Evolutionary conservation across 352 stramenopile species (phyloP).

Genomic region (Globisporangium acanthophoron): DNA sequence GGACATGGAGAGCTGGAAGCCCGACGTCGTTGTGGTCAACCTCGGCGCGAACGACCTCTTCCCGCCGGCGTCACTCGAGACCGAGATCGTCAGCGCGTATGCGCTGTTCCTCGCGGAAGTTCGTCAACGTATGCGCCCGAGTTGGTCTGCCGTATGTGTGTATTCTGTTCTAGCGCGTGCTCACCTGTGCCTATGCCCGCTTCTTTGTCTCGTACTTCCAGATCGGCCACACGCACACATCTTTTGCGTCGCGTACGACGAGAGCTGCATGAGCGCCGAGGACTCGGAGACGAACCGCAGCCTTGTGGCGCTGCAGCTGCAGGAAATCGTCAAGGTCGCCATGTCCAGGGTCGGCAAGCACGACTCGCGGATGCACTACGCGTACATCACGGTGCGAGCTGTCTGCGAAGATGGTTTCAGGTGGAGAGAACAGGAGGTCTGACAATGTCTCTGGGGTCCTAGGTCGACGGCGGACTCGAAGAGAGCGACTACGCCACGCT

Average conservation of each 20-base stretch:
- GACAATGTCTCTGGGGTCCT: not conserved
- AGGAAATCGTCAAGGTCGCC: conserved; percentile 84
- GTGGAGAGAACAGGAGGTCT: not conserved
- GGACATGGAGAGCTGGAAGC: conserved; percentile 72
- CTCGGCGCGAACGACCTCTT: conserved; percentile 77
- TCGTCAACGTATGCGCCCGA: conserved; percentile 52
- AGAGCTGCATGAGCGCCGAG: conserved; percentile 77
- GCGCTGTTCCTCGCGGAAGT: conserved; percentile 70
- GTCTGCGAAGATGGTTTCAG: not conserved
- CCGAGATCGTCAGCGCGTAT: conserved; percentile 78
- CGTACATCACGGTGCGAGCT: conserved; percentile 57
- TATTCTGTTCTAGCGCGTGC: not conserved
- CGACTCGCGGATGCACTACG: conserved; percentile 80
- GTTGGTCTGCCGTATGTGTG: not conserved
- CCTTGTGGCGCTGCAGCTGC: conserved; percentile 70
- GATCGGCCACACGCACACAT: conserved; percentile 79
- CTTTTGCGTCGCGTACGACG: conserved; percentile 83
- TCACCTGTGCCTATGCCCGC: not conserved
- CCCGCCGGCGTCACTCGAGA: conserved; percentile 77
- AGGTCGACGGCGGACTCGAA: conserved; percentile 65
- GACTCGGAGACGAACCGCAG: conserved; percentile 70
- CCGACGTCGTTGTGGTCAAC: conserved; percentile 83
- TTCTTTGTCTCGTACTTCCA: conserved; percentile 13
- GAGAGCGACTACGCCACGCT: conserved; percentile 71
- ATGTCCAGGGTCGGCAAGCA: conserved; percentile 74